Base-by-base conservation (phyloP, 2,329 filamentous ascomycete genomes). In the Hypoxylon rubiginosum region DNA sequence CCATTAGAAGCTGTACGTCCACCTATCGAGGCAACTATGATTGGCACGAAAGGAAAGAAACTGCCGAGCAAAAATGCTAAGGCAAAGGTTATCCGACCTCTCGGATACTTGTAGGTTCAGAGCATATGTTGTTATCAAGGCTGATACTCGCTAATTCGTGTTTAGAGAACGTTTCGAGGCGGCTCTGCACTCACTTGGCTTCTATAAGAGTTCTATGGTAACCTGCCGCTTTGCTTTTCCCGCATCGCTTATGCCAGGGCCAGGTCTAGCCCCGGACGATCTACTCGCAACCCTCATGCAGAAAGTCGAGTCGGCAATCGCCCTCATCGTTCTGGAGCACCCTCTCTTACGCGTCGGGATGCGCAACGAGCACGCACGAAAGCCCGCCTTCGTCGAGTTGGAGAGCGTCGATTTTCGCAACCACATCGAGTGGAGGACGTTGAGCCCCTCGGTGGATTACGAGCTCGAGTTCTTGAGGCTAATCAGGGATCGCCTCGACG, bases 211-310 rank as follows among this genome's bases (percentile, higher is more conserved):
- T 56, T 64, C 62, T 13, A 66, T 65, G 50, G 46, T 72, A 2
- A 63, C 60, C n/a, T 72, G 66, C 45, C 68, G 68, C 34, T 72
- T 61, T 21, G 2, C 55, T 7, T 36, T 69, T 4, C 64, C 68
- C 17, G 2, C 45, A 4, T 24, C 34, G 1, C 30, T 67, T 21
- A 21, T 43, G 13, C 24, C 26, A 2, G 49, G 15, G 10, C 13
- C 32, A 17, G 19, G 17, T 15, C 26, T 8, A 15, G 30, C 41
- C 24, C 48, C 41, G 26, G 56, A 55, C 26, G 15, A 17, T 9
- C 46, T 30, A 10, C 19, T 26, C 48, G 15, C 41, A 58, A 1
- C 24, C 34, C 21, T 69, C 5, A 30, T 32, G 17, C 54, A 43
- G 7, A 26, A 26, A 24, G 50, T 71, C 28, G 66, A 71, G 43